phyloP scores from a whole-genome alignment of 352 stramenopile species.

The Globisporangium iwayamae region DNA sequence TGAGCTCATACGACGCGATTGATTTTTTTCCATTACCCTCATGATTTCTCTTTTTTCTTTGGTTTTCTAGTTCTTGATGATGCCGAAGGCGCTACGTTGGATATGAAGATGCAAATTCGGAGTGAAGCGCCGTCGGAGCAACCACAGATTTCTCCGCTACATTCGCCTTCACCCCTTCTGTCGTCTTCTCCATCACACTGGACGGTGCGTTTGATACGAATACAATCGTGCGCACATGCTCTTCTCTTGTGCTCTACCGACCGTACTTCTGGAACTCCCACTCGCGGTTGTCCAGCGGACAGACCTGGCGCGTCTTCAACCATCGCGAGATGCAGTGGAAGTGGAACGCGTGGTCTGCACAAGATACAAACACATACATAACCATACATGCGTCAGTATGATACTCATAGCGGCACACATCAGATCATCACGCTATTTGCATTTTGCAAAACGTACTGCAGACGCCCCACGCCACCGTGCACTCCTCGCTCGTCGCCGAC shows the following conservation, averaged over 20 bases:
- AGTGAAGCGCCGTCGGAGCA: neutral
- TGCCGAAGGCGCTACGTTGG: slow-evolving; percentile 5
- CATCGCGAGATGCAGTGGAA: slow-evolving; percentile 99
- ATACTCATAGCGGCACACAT: slow-evolving; percentile 12
- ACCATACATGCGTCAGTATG: slow-evolving; percentile 42
- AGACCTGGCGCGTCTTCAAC: slow-evolving; percentile 98
- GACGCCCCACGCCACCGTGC: slow-evolving; percentile 83
- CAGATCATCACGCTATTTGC: slow-evolving; percentile 5
- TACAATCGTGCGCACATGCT: neutral
- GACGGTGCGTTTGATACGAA: neutral
- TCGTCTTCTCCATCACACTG: neutral
- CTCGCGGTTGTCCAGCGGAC: slow-evolving; percentile 99
- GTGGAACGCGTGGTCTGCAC: slow-evolving; percentile 98
- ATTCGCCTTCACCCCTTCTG: neutral
- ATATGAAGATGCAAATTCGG: neutral
- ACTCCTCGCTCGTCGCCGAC: slow-evolving; percentile 85
- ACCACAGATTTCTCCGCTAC: neutral
- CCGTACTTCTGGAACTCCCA: slow-evolving; percentile 99
- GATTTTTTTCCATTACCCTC: slow-evolving; percentile 1
- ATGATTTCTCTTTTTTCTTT: neutral
- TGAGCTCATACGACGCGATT: neutral
- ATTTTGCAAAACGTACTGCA: slow-evolving; percentile 62
- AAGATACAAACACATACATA: slow-evolving; percentile 37
- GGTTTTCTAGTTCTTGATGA: neutral
- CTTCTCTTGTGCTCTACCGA: slow-evolving; percentile 39